Base-by-base conservation (phyloP, 2,329 filamentous ascomycete genomes). In the Alternaria angustiovoidea region DNA sequence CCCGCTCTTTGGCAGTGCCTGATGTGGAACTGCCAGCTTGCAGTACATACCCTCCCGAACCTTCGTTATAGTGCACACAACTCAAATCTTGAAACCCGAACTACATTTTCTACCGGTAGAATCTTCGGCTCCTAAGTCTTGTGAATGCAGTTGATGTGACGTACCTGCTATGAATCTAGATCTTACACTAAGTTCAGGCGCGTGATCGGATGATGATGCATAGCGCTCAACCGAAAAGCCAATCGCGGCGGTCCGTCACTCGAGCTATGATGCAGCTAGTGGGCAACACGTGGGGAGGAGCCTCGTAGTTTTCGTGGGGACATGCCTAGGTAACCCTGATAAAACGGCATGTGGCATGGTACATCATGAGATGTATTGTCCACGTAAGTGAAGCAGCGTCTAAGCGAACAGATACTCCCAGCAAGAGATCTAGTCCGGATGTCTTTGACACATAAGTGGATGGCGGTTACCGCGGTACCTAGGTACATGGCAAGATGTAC, bases 261-360 rank as follows among this genome's bases (percentile, higher is more conserved):
- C 9, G 36, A 41, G 34, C 48, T 39, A 28, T 51, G 48, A 51
- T 51, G 32, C 26, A 43, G 26, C 51, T 44, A 54, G 51, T 36
- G 39, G 26, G 18, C n/a, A 54, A 54, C 51, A 54, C 51, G 51
- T 54, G 30, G 51, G 41, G 38, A 36, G 46, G 34, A 54, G 41
- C 39, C 30, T 34, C 26, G 26, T 24, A n/a, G 26, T 24, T 43
- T 18, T 41, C 18, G 38, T 41, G 18, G 38, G 38, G 38, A 51
- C 34, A 14, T 48, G 28, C 30, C 46, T 48, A 38, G 46, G 46
- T 11, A 26, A 30, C 49, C 34, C 34, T 41, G 14, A 14, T 26
- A 51, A 41, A 41, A 41, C 34, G 36, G 20, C 36, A 41, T 20
- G 49, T 41, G 36, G 16, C 20, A 49, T 12, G 24, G 8, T 49